A percentile compares a stretch with the other conserved stretches of the same genome.
Conservation (phyloP, 176 grass and related monocot species). For the Aegilops longissima region DNA sequence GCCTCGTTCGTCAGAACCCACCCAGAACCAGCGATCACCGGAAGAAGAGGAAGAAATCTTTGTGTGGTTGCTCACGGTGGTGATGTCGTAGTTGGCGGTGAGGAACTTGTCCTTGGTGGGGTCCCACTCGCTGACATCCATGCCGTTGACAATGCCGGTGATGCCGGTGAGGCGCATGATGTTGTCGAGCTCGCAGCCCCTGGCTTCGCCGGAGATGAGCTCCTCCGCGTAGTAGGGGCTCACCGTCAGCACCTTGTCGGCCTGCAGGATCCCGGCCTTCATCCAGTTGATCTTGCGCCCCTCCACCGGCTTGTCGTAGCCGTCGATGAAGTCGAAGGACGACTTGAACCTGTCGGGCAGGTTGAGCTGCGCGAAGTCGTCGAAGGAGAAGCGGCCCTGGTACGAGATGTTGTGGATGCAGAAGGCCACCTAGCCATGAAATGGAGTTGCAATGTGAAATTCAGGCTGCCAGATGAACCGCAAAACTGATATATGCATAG, state of each 20-base stretch:
- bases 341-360: conserved; percentile 77
- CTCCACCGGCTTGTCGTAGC: conserved; percentile 88
- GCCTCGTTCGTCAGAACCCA: conserved; percentile 15
- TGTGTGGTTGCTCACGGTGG: conserved; percentile 49
- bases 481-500: not conserved
- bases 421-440: conserved; percentile 60
- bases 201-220: conserved; percentile 68
- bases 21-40: not conserved
- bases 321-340: conserved; percentile 86
- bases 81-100: conserved; percentile 59
- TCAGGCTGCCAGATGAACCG: not conserved
- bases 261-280: conserved; percentile 76
- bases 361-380: conserved; percentile 58
- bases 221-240: conserved; percentile 90
- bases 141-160: conserved; percentile 87
- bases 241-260: conserved; percentile 72
- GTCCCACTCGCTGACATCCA: conserved; percentile 95
- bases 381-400: conserved; percentile 69
- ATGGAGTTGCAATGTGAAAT: not conserved
- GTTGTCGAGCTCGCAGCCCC: conserved; percentile 83
- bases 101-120: conserved; percentile 81
- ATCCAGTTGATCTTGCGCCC: conserved; percentile 98
- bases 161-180: conserved; percentile 56
- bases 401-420: conserved; percentile 99
- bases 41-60: not conserved